Evolutionary conservation across 2,329 filamentous ascomycete genomes (phyloP), one percentile per base, ranked within the genome.

Genomic region (Alternaria sp.): DNA sequence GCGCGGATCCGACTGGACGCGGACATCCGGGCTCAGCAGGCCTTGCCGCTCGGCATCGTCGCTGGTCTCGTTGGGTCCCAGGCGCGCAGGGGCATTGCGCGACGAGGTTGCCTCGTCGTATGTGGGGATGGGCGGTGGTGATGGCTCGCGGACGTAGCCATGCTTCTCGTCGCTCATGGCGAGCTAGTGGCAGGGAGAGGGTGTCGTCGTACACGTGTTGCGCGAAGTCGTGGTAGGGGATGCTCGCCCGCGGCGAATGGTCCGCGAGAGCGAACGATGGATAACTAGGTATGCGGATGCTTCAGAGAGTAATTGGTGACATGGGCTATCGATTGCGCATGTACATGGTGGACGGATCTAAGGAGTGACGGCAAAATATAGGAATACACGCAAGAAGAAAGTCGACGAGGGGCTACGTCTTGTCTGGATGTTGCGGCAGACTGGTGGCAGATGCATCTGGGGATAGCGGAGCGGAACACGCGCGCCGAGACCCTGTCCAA

Each of bases 41-140:
- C 90, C 91, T 79, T 93, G 90, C 78, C 90, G 87, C 79, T 96
- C 93, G 55, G 87, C 86, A 74, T 93, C 88, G 78, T 89, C 85
- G 75, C 87, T 88, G 73, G 86, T 83, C 77, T 90, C 87, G 72
- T 87, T 84, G 62, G 83, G 81, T 42, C 84, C 84, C 39, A 83
- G 80, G 62, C 77, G 78, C 22, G 86, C 87, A 20, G 85, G 82
- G 54, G 61, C 59, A 59, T 69, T 66, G 53, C 85, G 82, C 34
- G 86, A 87, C 18, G 88, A 87, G 61, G 87, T 86, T 64, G 92
- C 92, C 81, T 96, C 92, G 78, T 94, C 92, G 79, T 95, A 95
- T 44, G 89, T 88, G 30, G 92, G 92, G 75, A 95, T 94, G 32
- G 92, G 90, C 46, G 90, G 83, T 18, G 65, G 65, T 9, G 64